These are phyloP conservation scores for Cordia subcordata DNA, from an alignment of 257 asterid species.

Conservation along the genomic window DNA sequence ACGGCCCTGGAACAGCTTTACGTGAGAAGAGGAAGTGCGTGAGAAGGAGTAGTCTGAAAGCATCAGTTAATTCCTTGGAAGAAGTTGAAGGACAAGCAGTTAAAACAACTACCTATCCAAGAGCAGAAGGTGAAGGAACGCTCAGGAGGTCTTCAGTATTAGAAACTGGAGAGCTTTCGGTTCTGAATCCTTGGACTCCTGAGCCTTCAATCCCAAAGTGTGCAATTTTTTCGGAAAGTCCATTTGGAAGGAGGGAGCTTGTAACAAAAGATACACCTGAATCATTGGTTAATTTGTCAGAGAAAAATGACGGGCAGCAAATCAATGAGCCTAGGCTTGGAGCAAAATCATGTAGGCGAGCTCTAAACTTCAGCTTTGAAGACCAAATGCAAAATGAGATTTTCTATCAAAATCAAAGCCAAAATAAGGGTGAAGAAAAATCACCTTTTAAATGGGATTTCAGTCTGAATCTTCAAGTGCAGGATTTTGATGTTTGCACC, in stretches of 20 bases:
- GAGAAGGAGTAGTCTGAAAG: neutral
- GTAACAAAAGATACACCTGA: neutral
- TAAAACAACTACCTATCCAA: no score
- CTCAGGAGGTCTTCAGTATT: neutral
- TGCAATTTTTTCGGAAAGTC: neutral
- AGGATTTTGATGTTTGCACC: slow-evolving; percentile 6
- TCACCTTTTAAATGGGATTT: neutral
- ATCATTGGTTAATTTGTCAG: neutral
- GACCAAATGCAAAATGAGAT: neutral
- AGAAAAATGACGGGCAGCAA: neutral
- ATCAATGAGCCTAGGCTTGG: neutral
- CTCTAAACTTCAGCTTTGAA: slow-evolving; percentile 19
- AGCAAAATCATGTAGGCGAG: slow-evolving; percentile 12
- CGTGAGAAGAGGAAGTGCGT: slow-evolving; percentile 3
- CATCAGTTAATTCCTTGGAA: neutral
- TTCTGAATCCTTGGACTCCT: slow-evolving; percentile 24
- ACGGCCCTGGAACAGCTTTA: neutral
- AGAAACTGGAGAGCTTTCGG: slow-evolving; percentile 1
- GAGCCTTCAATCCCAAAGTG: slow-evolving; percentile 9
- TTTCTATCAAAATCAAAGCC: neutral
- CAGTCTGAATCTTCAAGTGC: neutral
- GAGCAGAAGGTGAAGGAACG: neutral
- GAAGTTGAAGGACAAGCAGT: no score
- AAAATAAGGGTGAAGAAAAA: neutral
- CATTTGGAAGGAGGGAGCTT: neutral